Percentiles rank a stretch among this genome's conserved stretches.
Conservation (phyloP, 352 stramenopile genomes). For the Pythium insidiosum region DNA sequence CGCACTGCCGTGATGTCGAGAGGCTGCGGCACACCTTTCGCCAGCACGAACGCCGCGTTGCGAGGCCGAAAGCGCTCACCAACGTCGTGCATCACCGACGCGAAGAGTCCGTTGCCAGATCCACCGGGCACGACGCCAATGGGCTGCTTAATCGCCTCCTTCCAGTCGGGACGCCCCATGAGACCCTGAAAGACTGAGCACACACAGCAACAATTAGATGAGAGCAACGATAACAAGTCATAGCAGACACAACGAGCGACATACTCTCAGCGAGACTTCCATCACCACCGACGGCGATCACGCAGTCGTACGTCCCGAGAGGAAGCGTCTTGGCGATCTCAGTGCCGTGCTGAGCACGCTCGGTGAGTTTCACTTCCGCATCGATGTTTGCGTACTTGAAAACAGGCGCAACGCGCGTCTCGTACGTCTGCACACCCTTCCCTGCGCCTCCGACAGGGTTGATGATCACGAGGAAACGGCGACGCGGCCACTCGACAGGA, state of each 20-base stretch:
- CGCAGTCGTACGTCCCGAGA: constrained; percentile 49
- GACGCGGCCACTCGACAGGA: constrained; percentile 8
- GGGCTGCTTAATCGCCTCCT: constrained; percentile 41
- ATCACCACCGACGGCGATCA: constrained; percentile 64
- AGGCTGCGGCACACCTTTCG: constrained; percentile 49
- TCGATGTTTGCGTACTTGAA: constrained; percentile 50
- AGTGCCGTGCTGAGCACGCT: constrained; percentile 38
- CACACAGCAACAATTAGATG: background rate
- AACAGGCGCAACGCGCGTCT: constrained; percentile 42
- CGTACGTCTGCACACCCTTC: constrained; percentile 42
- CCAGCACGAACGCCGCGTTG: constrained; percentile 60
- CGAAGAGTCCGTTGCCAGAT: constrained; percentile 61
- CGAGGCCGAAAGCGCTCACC: constrained; percentile 26
- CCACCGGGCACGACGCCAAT: constrained; percentile 44
- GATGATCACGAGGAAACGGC: constrained; percentile 57
- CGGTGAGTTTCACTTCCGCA: constrained; percentile 33
- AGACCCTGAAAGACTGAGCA: constrained; percentile 58
- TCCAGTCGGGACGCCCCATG: constrained; percentile 55
- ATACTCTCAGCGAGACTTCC: constrained; percentile 61
- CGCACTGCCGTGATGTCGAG: constrained; percentile 62
- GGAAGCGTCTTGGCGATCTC: constrained; percentile 43
- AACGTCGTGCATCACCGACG: constrained; percentile 38
- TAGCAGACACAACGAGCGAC: constrained; percentile 1
- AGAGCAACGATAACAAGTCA: background rate
- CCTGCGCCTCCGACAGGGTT: constrained; percentile 60